phyloP scores from a whole-genome alignment of 2,329 filamentous ascomycete species.

The Aspergillus sp. region DNA sequence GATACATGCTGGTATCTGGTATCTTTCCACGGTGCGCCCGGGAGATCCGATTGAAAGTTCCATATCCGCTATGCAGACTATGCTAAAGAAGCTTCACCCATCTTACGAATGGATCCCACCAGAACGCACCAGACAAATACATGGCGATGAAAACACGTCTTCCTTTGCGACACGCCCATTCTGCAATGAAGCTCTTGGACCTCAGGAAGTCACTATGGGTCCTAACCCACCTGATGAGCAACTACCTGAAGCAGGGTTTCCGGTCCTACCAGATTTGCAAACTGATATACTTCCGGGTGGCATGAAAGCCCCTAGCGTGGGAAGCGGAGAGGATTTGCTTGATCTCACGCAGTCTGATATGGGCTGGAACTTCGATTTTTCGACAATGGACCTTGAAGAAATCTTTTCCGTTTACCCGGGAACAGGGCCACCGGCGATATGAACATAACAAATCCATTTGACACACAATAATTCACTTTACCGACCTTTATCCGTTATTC shows the following conservation, averaged over 20 bases:
- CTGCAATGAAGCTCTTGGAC: neutral
- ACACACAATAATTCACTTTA: neutral
- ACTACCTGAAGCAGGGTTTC: neutral
- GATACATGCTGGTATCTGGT: slow-evolving; percentile 35
- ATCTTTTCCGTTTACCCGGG: slow-evolving; percentile 31
- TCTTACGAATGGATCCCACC: slow-evolving; percentile 22
- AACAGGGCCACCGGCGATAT: slow-evolving; percentile 4
- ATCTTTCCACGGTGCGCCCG: slow-evolving; percentile 30
- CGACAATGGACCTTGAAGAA: slow-evolving; percentile 34
- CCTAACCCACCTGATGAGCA: neutral
- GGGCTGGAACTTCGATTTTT: slow-evolving; percentile 36
- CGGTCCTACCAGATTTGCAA: slow-evolving; percentile 15
- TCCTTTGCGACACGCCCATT: neutral
- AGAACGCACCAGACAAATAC: neutral
- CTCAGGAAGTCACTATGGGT: neutral
- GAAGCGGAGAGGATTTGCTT: slow-evolving; percentile 25
- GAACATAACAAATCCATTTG: neutral
- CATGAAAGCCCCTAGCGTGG: slow-evolving; percentile 15
- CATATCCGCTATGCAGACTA: slow-evolving; percentile 27
- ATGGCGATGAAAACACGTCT: neutral
- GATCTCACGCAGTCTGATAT: slow-evolving; percentile 33
- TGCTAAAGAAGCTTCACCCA: slow-evolving; percentile 25
- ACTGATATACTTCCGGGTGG: slow-evolving; percentile 15
- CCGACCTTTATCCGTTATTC: neutral
- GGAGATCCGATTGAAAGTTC: slow-evolving; percentile 22